phyloP scores from a whole-genome alignment of 2,329 filamentous ascomycete species.

The Rhynchosporium graminicola region DNA sequence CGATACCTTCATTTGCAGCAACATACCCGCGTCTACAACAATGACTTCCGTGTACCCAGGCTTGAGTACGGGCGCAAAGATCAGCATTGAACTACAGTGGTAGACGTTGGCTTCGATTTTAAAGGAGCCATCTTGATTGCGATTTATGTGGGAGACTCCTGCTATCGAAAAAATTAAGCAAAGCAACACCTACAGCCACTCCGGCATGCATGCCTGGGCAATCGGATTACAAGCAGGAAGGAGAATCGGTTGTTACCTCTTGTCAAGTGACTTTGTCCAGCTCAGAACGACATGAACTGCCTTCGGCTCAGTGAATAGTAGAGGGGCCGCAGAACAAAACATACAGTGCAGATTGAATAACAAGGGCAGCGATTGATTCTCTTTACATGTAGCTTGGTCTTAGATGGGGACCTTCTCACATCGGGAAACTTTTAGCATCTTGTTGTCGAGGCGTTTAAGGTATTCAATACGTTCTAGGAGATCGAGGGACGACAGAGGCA shows the following conservation, averaged over 20 bases:
- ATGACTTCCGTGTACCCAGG: not conserved
- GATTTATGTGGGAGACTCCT: not conserved
- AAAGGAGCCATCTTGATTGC: not conserved
- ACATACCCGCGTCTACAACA: not conserved
- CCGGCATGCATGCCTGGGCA: not conserved
- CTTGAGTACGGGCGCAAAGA: not conserved
- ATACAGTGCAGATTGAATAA: too few species aligned
- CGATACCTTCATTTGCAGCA: not conserved
- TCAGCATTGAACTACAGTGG: not conserved
- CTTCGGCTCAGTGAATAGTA: not conserved
- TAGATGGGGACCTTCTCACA: too few species aligned
- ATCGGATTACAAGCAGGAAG: slow-evolving; percentile 3
- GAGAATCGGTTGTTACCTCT: not conserved
- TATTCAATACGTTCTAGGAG: too few species aligned
- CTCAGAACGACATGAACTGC: not conserved
- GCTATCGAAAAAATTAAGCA: not conserved
- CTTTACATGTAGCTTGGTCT: too few species aligned
- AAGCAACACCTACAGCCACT: not conserved
- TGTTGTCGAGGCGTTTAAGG: too few species aligned
- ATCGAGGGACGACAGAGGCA: too few species aligned
- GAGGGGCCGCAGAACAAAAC: not conserved
- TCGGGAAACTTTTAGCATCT: too few species aligned
- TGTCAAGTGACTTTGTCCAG: not conserved
- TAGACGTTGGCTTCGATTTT: not conserved
- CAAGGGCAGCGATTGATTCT: too few species aligned